Percentiles rank a stretch among this genome's conserved stretches.
phyloP scores from a whole-genome alignment of 441 rosid genomes.

The Mallotus japonicus region DNA sequence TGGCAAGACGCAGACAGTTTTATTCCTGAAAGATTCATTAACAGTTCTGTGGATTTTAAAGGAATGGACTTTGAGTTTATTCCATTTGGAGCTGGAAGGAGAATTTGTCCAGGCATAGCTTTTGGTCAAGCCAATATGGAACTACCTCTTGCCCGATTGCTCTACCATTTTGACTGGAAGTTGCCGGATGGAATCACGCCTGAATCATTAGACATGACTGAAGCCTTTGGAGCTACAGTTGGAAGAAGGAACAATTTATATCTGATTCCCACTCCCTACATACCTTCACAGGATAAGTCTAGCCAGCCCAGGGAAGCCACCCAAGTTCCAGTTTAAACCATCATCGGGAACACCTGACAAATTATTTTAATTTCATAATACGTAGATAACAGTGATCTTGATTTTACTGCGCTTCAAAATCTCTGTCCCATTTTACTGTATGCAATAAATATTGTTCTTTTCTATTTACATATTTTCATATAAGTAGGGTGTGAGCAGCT shows the following conservation, averaged over 20 bases:
- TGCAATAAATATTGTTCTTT: no score
- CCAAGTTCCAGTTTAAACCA: neutral
- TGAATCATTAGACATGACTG: conserved; percentile 15
- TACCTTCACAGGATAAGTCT: neutral
- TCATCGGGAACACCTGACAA: neutral
- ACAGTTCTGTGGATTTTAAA: conserved; percentile 37
- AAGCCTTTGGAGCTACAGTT: conserved; percentile 58
- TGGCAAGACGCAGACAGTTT: conserved; percentile 42
- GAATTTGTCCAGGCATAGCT: conserved; percentile 57
- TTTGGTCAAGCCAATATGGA: conserved; percentile 54
- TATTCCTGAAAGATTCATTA: conserved; percentile 41
- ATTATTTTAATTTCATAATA: no score
- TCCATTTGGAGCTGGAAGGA: conserved; percentile 53
- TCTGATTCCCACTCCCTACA: conserved; percentile 50
- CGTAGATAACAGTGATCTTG: no score
- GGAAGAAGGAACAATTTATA: conserved; percentile 53
- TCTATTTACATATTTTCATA: no score
- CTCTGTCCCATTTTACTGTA: no score
- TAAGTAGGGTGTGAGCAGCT: no score
- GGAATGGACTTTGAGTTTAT: conserved; percentile 51
- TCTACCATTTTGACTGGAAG: conserved; percentile 52
- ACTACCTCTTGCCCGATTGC: conserved; percentile 45
- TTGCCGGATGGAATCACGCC: conserved; percentile 38
- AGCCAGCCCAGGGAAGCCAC: neutral
- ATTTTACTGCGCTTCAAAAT: neutral